Evolutionary conservation across 78 protist genomes (phyloP).

Genomic region (Creolimax fragrantissima): DNA sequence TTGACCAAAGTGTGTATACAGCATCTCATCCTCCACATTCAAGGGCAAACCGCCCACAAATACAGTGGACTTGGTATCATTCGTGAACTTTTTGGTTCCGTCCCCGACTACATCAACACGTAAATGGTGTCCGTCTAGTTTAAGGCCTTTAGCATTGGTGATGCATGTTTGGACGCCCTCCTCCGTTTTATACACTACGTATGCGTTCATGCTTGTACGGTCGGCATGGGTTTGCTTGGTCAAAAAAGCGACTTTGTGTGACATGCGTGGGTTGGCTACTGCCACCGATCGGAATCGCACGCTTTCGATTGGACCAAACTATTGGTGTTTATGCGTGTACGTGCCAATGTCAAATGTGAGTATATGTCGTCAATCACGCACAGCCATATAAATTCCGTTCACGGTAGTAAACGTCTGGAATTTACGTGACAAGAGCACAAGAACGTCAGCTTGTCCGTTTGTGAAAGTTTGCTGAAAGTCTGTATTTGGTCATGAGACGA

Average conservation of each 20-base stretch:
- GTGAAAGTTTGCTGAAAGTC: not conserved
- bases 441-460: not conserved
- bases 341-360: not conserved
- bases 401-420: not conserved
- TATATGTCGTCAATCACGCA: not conserved
- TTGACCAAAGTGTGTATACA: not conserved
- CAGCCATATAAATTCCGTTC: not conserved
- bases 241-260: not conserved
- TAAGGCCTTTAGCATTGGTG: not conserved
- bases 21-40: slow-evolving; percentile 14
- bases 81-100: not conserved
- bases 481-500: not conserved
- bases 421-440: not conserved
- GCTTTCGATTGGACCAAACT: not conserved
- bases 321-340: not conserved
- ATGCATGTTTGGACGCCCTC: not conserved
- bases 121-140: not conserved
- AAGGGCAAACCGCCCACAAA: slow-evolving; percentile 3
- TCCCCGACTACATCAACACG: not conserved
- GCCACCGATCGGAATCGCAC: not conserved
- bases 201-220: not conserved
- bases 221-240: not conserved
- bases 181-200: not conserved
- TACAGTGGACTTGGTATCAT: slow-evolving; percentile 13
- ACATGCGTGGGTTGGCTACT: not conserved